Evolutionary conservation across 768 basidiomycete genomes (phyloP), one percentile per base, ranked within the genome.

Genomic region (Fistulinella prunicolor): DNA sequence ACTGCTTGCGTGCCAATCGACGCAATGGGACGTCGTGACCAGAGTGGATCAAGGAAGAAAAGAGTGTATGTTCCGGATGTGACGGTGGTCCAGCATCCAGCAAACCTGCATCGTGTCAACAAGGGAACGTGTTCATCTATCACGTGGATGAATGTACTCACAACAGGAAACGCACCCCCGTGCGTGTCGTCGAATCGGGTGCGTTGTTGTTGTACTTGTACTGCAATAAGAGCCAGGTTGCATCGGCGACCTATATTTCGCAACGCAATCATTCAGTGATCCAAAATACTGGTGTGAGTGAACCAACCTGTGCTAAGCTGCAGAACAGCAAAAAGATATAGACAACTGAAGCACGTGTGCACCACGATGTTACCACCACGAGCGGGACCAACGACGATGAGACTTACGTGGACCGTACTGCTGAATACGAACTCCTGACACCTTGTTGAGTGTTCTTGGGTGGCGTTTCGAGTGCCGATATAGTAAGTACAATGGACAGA

Each of bases 201-300:
- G 73, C 77, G 37, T 79, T 81, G 39, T 72, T 59, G 42, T 78
- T 74, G 62, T 74, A 75, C 24, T 68, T 67, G 62, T 77, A 83
- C 58, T 83, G 81, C 6, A 80, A 60, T 23, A 82, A 59, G 42
- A 85, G 66, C 83, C 83, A 85, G 54, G 73, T 78, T 38, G 79
- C 65, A 32, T 80, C 65, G 3, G 80, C 79, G 19, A 78, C 63
- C 83, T 80, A 23, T 53, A 34, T 38, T 44, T 38, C 30, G 20
- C 32, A 45, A 40, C 28, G 14, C 3, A 24, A 17, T 58, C 32
- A 45, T 42, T 45, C 34, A 43, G 30, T 14, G 39, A 43, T 45
- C 22, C 42, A 30, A 10, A 28, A 23, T n/a, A 37, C 3, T 7
- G 22, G 23, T 19, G 24, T 14, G 13, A 38, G 36, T 13, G 24